Percentiles rank a stretch among this genome's conserved stretches.
These are phyloP conservation scores for Verticillium zaregamsianum DNA, from an alignment of 2,329 filamentous ascomycete genomes.

Conservation along the genomic window DNA sequence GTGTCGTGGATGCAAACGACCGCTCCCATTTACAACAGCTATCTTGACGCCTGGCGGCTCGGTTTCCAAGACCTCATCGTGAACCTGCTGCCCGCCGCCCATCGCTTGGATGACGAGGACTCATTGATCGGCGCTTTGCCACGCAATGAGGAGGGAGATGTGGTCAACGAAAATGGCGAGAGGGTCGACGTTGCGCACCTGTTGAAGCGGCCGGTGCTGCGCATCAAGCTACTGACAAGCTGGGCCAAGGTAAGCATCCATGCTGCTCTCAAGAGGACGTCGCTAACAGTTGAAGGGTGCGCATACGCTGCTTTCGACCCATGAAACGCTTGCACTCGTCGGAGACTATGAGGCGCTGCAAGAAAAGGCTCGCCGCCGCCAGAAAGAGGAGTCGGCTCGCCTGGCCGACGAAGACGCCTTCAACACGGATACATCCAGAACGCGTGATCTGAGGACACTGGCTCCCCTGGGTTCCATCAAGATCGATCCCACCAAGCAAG, in stretches of 20 bases:
- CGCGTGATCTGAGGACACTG: conserved; percentile 74
- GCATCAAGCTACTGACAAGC: conserved; percentile 83
- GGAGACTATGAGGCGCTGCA: conserved; percentile 67
- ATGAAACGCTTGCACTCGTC: conserved; percentile 34
- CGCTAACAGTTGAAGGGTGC: conserved; percentile 39
- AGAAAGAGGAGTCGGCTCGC: conserved; percentile 65
- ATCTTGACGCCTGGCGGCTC: conserved; percentile 82
- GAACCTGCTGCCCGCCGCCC: conserved; percentile 72
- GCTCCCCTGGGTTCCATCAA: conserved; percentile 64
- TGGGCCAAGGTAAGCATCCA: conserved; percentile 61
- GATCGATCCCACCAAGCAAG: conserved; percentile 75
- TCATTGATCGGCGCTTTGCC: conserved; percentile 56
- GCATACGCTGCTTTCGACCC: conserved; percentile 49
- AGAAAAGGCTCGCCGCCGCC: conserved; percentile 64
- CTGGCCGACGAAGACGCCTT: conserved; percentile 79
- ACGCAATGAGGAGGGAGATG: conserved; percentile 60
- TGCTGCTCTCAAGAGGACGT: background rate
- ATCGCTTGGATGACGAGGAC: conserved; percentile 51
- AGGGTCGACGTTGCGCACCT: conserved; percentile 92
- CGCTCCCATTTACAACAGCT: conserved; percentile 76
- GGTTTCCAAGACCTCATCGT: conserved; percentile 94
- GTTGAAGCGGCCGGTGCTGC: conserved; percentile 80
- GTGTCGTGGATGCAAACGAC: conserved; percentile 78
- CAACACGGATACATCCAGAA: conserved; percentile 75
- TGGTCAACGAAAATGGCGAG: conserved; percentile 73